Percentiles rank a stretch among this genome's conserved stretches.
These are phyloP conservation scores for Leishmania turanica DNA, from an alignment of 208 protist species.

Conservation along the genomic window DNA sequence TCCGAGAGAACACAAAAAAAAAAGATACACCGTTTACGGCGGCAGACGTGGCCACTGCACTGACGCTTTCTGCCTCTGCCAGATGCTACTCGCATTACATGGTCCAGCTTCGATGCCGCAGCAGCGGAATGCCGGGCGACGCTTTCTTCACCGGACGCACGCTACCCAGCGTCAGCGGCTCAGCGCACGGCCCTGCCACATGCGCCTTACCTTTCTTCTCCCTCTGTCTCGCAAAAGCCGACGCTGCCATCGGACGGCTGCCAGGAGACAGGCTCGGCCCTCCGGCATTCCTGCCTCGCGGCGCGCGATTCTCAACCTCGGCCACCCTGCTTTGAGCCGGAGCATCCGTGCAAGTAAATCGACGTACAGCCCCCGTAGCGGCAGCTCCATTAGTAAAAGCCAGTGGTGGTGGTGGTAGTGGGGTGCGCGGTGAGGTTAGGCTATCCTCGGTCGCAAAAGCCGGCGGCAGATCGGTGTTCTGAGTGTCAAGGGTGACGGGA, in stretches of 20 bases:
- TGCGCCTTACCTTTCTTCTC: neutral
- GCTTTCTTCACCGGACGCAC: constrained; percentile 43
- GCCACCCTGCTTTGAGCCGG: neutral
- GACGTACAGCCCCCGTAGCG: neutral
- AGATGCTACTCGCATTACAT: neutral
- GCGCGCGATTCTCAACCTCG: neutral
- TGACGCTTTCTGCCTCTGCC: neutral
- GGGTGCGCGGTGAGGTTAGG: neutral
- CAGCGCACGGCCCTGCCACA: neutral
- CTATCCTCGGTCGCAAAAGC: neutral
- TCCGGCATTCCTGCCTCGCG: neutral
- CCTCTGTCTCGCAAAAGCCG: neutral
- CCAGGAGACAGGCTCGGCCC: neutral
- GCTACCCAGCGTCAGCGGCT: constrained; percentile 22
- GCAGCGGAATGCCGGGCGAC: constrained; percentile 37
- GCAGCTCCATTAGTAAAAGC: neutral
- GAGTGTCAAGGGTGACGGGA: neutral
- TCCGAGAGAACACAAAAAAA: neutral
- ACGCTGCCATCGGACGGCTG: neutral
- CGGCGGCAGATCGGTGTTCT: neutral
- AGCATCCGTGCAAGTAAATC: too few relatives aligned
- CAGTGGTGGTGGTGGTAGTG: neutral
- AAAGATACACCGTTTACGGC: neutral
- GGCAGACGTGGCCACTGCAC: neutral
- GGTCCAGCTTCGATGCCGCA: neutral